Evolutionary conservation across 441 rosid species (phyloP).

Genomic region (Gossypium trilobum): DNA sequence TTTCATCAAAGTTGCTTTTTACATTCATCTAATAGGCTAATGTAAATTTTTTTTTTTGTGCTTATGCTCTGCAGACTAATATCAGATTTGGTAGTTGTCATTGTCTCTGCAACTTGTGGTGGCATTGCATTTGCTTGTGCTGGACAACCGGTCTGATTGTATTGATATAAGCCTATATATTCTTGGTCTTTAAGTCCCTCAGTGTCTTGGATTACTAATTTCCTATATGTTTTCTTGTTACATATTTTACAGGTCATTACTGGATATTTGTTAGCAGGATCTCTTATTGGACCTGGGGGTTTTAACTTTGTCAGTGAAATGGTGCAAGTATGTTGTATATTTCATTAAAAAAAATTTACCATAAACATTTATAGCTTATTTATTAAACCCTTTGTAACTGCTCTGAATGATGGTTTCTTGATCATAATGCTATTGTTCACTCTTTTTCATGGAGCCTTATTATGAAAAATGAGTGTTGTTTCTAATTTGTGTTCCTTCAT

Average conservation of each 20-base stretch:
- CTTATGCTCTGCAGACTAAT: conserved; percentile 49
- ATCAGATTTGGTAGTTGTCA: conserved; percentile 89
- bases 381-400: not conserved
- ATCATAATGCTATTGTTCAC: not conserved
- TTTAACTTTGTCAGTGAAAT: conserved; percentile 88
- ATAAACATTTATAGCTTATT: not conserved
- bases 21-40: not conserved
- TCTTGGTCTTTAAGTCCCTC: conserved; percentile 5
- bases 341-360: not conserved
- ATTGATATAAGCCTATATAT: conserved; percentile 5
- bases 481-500: not conserved
- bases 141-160: conserved; percentile 80
- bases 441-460: not conserved
- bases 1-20: not conserved
- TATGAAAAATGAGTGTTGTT: not conserved
- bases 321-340: conserved; percentile 73
- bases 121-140: conserved; percentile 98
- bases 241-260: conserved; percentile 67
- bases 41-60: not conserved
- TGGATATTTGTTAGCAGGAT: conserved; percentile 90
- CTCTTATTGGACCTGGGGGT: conserved; percentile 92
- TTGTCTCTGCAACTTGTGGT: conserved; percentile 94
- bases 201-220: conserved; percentile 13
- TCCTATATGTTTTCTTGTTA: conserved; percentile 8
- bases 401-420: not conserved